Conservation (phyloP, 208 protist genomes). For the Trypanosoma melophagium region DNA sequence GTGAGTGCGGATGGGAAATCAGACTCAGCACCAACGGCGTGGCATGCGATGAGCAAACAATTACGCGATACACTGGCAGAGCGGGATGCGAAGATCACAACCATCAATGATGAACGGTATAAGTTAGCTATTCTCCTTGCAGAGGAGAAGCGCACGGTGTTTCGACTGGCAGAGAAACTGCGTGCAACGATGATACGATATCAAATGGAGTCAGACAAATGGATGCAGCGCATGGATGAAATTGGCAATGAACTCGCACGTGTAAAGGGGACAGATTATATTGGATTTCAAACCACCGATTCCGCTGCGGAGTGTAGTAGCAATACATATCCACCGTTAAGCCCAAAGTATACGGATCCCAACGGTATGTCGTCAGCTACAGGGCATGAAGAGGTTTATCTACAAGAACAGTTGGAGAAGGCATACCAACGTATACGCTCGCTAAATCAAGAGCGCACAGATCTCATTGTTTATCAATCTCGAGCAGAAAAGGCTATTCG, state of each 20-base stretch:
- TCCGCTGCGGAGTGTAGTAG: conserved; percentile 11
- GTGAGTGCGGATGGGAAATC: background rate
- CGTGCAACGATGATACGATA: conserved; percentile 49
- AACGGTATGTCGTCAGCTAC: background rate
- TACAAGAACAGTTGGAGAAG: conserved; percentile 38
- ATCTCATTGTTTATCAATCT: conserved; percentile 73
- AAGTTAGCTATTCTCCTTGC: conserved; percentile 65
- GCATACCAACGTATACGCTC: conserved; percentile 42
- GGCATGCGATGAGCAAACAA: conserved; percentile 46
- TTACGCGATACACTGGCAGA: conserved; percentile 46
- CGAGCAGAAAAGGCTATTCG: conserved; percentile 77
- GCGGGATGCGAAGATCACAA: conserved; percentile 50
- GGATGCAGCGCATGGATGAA: conserved; percentile 51
- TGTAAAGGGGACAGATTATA: conserved; percentile 81
- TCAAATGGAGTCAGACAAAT: conserved; percentile 45
- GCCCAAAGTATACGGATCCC: background rate
- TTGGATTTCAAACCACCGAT: conserved; percentile 36
- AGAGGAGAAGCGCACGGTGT: conserved; percentile 66
- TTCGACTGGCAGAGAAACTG: conserved; percentile 71
- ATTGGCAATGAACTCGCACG: conserved; percentile 52
- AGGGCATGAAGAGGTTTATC: conserved; percentile 18
- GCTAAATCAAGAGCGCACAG: conserved; percentile 53
- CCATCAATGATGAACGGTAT: conserved; percentile 59
- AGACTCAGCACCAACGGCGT: conserved; percentile 27
- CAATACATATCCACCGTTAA: background rate